Conservation (phyloP, 2,329 filamentous ascomycete genomes). For the Mycogone perniciosa region DNA sequence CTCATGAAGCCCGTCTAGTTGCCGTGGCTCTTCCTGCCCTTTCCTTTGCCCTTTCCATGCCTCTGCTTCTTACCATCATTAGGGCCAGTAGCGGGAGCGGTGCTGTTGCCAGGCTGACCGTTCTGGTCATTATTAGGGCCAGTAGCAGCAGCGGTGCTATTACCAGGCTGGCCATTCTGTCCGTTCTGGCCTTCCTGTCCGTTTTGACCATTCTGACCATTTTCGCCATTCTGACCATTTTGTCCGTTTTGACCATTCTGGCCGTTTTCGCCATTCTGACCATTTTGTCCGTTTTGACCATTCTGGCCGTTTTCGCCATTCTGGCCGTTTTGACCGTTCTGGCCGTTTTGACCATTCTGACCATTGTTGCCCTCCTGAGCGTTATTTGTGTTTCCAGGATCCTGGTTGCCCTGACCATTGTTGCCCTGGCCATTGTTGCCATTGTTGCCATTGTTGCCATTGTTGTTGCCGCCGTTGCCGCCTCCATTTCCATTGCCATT, state of each 20-base stretch:
- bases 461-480: constrained; percentile 15
- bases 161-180: background rate
- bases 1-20: constrained; percentile 12
- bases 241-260: background rate
- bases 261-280: background rate
- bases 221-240: constrained; percentile 3
- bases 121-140: background rate
- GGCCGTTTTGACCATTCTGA: constrained; percentile 10
- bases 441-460: constrained; percentile 15
- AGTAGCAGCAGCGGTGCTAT: background rate
- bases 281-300: background rate
- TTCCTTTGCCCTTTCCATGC: constrained; percentile 3
- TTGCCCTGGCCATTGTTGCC: constrained; percentile 14
- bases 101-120: constrained; percentile 7
- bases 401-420: constrained; percentile 12
- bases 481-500: constrained; percentile 18
- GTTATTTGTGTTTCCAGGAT: constrained; percentile 8
- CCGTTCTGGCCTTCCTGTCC: constrained; percentile 2
- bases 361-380: constrained; percentile 2
- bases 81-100: constrained; percentile 1
- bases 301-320: constrained; percentile 5
- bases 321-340: constrained; percentile 6
- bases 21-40: constrained; percentile 6
- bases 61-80: constrained; percentile 5
- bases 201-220: constrained; percentile 7